These are phyloP conservation scores for Coniella vitis DNA, from an alignment of 2,329 filamentous ascomycete species.

Conservation along the genomic window DNA sequence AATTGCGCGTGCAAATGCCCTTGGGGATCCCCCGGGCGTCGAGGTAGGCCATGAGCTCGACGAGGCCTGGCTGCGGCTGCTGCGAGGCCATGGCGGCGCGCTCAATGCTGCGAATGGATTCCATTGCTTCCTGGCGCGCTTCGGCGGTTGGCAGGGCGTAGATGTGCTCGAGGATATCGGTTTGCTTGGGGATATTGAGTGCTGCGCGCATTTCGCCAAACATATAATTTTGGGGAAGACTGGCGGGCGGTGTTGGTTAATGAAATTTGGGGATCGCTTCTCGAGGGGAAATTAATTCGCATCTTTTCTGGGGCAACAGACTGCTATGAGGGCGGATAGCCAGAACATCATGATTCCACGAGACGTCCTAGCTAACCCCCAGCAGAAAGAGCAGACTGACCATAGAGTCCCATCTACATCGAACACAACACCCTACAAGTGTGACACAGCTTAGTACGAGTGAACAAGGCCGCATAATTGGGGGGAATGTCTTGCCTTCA, in stretches of 20 bases:
- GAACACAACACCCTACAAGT: conserved; percentile 61
- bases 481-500: conserved; percentile 24
- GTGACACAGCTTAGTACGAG: conserved; percentile 3
- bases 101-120: conserved; percentile 73
- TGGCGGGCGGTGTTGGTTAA: conserved; percentile 30
- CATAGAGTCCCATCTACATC: conserved; percentile 94
- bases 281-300: no score
- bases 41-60: conserved; percentile 74
- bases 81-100: conserved; percentile 72
- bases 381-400: conserved; percentile 42
- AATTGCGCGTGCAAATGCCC: conserved; percentile 91
- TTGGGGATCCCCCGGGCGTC: conserved; percentile 61
- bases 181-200: conserved; percentile 62
- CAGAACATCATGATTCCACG: no score
- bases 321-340: no score
- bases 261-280: no score
- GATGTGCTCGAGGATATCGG: conserved; percentile 87
- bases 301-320: no score
- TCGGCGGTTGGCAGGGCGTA: conserved; percentile 59
- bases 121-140: conserved; percentile 57
- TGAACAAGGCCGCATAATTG: neutral
- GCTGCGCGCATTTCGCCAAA: conserved; percentile 77
- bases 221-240: conserved; percentile 92
- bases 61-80: conserved; percentile 73
- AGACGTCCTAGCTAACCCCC: neutral